Conservation (phyloP, 2,329 filamentous ascomycete species). For the Aspergillus brasiliensis region DNA sequence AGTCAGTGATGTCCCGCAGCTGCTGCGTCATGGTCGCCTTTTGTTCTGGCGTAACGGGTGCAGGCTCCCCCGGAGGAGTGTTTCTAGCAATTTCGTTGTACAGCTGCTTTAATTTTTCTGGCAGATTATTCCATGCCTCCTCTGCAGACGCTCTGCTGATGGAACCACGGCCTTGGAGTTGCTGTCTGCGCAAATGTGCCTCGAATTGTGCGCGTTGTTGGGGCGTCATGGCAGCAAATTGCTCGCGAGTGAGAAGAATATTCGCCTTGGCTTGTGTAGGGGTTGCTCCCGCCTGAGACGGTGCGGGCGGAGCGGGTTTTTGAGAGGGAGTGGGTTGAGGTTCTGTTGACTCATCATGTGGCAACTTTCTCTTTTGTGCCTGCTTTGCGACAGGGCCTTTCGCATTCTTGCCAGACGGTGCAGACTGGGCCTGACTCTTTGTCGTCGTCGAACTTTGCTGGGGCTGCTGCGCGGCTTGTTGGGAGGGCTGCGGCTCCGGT, state of each 20-base stretch:
- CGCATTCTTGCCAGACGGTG: constrained; percentile 27
- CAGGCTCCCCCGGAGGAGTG: constrained; percentile 32
- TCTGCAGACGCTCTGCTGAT: constrained; percentile 39
- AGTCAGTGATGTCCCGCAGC: constrained; percentile 43
- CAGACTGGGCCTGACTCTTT: constrained; percentile 37
- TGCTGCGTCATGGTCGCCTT: constrained; percentile 43
- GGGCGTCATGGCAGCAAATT: constrained; percentile 43
- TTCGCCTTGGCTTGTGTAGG: constrained; percentile 25
- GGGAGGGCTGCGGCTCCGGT: constrained; percentile 16
- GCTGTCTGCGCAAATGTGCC: constrained; percentile 38
- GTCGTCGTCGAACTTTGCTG: constrained; percentile 30
- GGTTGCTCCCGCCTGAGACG: constrained; percentile 22
- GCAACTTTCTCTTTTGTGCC: constrained; percentile 47
- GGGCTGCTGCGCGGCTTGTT: constrained; percentile 23
- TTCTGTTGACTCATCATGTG: constrained; percentile 51
- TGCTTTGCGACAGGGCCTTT: constrained; percentile 34
- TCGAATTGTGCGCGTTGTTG: constrained; percentile 45
- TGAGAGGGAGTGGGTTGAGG: constrained; percentile 41
- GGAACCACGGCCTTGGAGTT: constrained; percentile 33
- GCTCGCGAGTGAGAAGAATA: constrained; percentile 35
- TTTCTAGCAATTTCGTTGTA: constrained; percentile 42
- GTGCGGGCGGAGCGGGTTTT: constrained; percentile 26
- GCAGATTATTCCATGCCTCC: constrained; percentile 42
- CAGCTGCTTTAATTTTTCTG: constrained; percentile 41
- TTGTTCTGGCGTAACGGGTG: constrained; percentile 42